These are phyloP conservation scores for Dendrocalamus latiflorus DNA, from an alignment of 202 grass and related monocot genomes.

Conservation along the genomic window DNA sequence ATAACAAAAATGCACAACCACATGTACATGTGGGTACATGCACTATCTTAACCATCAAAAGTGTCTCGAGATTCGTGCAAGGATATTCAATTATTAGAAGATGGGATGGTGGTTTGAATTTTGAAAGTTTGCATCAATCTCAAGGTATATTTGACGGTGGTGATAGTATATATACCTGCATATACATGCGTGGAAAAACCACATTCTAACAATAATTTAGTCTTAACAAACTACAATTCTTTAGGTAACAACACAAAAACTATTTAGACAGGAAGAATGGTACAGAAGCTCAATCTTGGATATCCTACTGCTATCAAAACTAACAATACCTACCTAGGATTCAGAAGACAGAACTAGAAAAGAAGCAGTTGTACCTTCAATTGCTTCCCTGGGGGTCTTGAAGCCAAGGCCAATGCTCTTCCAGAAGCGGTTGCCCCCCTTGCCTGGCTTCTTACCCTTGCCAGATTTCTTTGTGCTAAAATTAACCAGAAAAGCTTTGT, in stretches of 20 bases:
- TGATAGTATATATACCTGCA: too few relatives aligned
- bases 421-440: constrained; percentile 91
- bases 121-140: too few relatives aligned
- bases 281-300: not conserved
- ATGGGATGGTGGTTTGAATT: too few relatives aligned
- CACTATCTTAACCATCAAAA: too few relatives aligned
- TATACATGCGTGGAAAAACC: too few relatives aligned
- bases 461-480: constrained; percentile 73
- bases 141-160: too few relatives aligned
- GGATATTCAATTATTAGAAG: too few relatives aligned
- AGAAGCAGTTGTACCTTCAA: constrained; percentile 43
- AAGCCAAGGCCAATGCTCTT: constrained; percentile 94
- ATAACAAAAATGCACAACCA: too few relatives aligned
- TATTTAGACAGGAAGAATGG: not conserved
- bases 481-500: not conserved
- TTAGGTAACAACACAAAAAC: not conserved
- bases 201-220: too few relatives aligned
- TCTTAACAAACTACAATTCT: not conserved
- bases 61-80: too few relatives aligned
- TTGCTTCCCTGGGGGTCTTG: constrained; percentile 87
- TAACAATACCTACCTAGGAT: not conserved
- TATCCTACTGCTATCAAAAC: not conserved
- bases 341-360: not conserved
- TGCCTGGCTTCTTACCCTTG: constrained; percentile 79
- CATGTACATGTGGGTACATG: too few relatives aligned